Base-by-base conservation (phyloP, 2,329 filamentous ascomycete species). In the Calonectria pseudoturangicola region DNA sequence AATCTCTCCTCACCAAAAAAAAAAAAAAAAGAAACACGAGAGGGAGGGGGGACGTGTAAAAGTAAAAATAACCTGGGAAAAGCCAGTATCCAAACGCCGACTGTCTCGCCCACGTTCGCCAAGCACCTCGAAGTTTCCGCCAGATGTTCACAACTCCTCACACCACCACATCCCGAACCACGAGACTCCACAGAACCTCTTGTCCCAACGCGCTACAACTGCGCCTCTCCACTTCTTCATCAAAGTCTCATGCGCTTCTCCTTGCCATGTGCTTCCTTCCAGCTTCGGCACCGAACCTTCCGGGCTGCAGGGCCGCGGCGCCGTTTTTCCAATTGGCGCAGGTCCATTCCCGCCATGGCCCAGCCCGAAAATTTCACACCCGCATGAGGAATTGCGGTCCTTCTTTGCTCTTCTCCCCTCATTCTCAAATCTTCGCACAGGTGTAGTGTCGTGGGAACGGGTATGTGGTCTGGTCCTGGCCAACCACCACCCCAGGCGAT, bases 381-480 rank as follows among this genome's bases (percentile, higher is more conserved):
- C 7, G 30, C 51, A 58, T 58, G n/a, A 33, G 30, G 15, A n/a
- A 10, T 9, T n/a, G 36, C 51, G 21, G 12, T 27, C 51, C 36
- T 39, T 39, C 30, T 21, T 25, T 25, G 5, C 18, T n/a, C 30
- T 16, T 25, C 36, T 10, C 18, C 13, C 36, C 33, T 13, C 25
- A 8, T 30, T 51, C 27, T 7, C 27, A 15, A 58, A 58, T 10
- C 12, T n/a, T 39, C 51, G 18, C 33, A 21, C 25, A 39, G n/a
- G n/a, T n/a, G 6, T 39, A 51, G 6, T 39, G 63, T 66, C 51
- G 45, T 48, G n/a, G 66, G 6, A 62, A 25, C 45, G 45, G 63
- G 68, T 71, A 63, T 71, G 56, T 21, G 51, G 25, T 65, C 16
- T 39, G n/a, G 27, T 28, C 54, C 51, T 27, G 27, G 21, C 54